Conservation (phyloP, 306 rosid species). For the Casuarina glauca region DNA sequence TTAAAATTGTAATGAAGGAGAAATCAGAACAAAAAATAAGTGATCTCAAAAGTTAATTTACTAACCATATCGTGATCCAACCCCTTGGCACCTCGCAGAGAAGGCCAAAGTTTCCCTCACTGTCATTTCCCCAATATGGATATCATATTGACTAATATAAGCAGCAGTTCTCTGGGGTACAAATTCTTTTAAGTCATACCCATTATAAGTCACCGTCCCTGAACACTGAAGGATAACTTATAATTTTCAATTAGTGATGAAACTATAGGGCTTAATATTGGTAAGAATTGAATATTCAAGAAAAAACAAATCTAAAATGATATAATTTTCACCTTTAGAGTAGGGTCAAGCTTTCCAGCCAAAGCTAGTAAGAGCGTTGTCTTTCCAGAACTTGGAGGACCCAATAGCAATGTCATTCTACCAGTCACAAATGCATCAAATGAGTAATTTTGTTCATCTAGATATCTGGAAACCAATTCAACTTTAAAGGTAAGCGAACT, state of each 20-base stretch:
- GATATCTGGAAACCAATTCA: not conserved
- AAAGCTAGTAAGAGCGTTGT: conserved; percentile 69
- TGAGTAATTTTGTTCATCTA: not conserved
- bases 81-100: conserved; percentile 63
- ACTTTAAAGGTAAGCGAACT: not conserved
- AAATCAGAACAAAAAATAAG: not conserved
- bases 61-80: conserved; percentile 58
- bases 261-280: not conserved
- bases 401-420: conserved; percentile 77
- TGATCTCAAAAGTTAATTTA: not conserved
- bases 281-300: not conserved
- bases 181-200: conserved; percentile 48
- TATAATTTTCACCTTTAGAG: conserved; percentile 43
- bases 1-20: not conserved
- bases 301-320: not conserved
- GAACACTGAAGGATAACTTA: conserved; percentile 27
- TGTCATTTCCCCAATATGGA: conserved; percentile 52
- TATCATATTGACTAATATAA: conserved; percentile 51
- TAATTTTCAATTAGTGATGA: not conserved
- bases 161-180: conserved; percentile 54
- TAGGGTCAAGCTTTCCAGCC: conserved; percentile 60
- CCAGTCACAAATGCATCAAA: not conserved
- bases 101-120: conserved; percentile 58
- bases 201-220: conserved; percentile 52
- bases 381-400: conserved; percentile 86